Conservation (phyloP, 2,329 filamentous ascomycete genomes). For the Aspergillus sp. region DNA sequence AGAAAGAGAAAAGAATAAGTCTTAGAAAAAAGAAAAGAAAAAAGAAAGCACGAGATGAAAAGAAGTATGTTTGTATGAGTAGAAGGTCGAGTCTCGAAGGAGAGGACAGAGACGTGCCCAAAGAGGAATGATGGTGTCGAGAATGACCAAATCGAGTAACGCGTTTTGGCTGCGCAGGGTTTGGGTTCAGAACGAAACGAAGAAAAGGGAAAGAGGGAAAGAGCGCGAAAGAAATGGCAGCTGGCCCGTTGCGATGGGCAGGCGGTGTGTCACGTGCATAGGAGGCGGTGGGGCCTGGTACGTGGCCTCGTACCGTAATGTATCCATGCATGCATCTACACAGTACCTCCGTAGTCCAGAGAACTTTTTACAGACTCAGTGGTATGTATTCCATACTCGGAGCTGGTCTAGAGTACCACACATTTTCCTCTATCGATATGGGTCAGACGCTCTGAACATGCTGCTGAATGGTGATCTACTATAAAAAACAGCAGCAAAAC, state of each 20-base stretch:
- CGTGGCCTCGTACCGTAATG: background rate
- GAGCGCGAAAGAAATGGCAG: constrained; percentile 20
- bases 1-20: background rate
- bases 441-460: too few relatives aligned
- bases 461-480: too few relatives aligned
- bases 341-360: too few relatives aligned
- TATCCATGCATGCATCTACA: too few relatives aligned
- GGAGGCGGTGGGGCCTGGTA: background rate
- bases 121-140: constrained; percentile 39
- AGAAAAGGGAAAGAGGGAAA: constrained; percentile 24
- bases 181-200: constrained; percentile 31
- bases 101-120: constrained; percentile 21
- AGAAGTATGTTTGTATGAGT: constrained; percentile 8
- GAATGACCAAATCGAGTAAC: constrained; percentile 41
- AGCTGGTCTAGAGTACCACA: too few relatives aligned
- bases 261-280: constrained; percentile 25
- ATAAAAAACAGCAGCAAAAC: too few relatives aligned
- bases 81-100: constrained; percentile 10
- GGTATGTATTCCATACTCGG: too few relatives aligned
- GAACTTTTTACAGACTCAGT: too few relatives aligned
- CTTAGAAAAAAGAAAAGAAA: constrained; percentile 5
- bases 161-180: constrained; percentile 36
- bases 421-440: too few relatives aligned
- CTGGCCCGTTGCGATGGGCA: constrained; percentile 14
- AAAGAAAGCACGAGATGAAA: constrained; percentile 4